A percentile compares a stretch with the other conserved stretches of the same genome.
These are phyloP conservation scores for Fusarium robinianum DNA, from an alignment of 2,329 filamentous ascomycete species.

Conservation along the genomic window DNA sequence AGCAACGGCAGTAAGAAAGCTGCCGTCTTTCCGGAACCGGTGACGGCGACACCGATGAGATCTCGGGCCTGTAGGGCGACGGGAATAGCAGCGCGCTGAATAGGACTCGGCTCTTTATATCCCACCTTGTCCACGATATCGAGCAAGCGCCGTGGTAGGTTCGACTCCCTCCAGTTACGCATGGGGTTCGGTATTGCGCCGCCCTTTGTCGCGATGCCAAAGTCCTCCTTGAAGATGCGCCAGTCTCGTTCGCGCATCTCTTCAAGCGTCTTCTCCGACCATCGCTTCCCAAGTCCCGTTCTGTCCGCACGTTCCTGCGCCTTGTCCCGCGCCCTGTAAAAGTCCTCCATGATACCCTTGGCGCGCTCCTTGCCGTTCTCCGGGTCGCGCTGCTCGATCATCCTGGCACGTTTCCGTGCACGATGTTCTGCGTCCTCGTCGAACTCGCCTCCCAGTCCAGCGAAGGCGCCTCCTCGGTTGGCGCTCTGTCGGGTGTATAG, in stretches of 20 bases:
- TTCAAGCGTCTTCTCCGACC: conserved; percentile 88
- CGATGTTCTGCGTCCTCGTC: conserved; percentile 61
- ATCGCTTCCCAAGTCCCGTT: conserved; percentile 85
- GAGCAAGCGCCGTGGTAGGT: conserved; percentile 75
- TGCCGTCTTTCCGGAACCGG: conserved; percentile 97
- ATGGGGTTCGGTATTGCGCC: conserved; percentile 93
- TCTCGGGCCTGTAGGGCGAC: conserved; percentile 92
- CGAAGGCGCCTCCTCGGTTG: conserved; percentile 46
- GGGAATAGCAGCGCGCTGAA: conserved; percentile 93
- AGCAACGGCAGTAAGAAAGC: conserved; percentile 90
- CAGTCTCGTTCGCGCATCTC: conserved; percentile 98
- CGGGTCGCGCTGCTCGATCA: conserved; percentile 73
- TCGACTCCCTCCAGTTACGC: conserved; percentile 89
- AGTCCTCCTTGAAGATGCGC: conserved; percentile 99
- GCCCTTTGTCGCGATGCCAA: conserved; percentile 93
- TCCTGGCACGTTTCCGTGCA: conserved; percentile 63
- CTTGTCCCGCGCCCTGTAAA: conserved; percentile 64
- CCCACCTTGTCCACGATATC: conserved; percentile 83
- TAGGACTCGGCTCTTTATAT: conserved; percentile 88
- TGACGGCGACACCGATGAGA: conserved; percentile 97
- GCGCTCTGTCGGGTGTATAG: conserved; percentile 59
- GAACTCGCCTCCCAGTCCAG: conserved; percentile 55
- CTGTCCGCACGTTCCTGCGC: conserved; percentile 73
- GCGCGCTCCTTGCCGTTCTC: conserved; percentile 79
- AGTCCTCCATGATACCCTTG: conserved; percentile 79